Evolutionary conservation across 2,329 filamentous ascomycete species (phyloP), one percentile per base, ranked within the genome.

Genomic region (Oidium heveae): DNA sequence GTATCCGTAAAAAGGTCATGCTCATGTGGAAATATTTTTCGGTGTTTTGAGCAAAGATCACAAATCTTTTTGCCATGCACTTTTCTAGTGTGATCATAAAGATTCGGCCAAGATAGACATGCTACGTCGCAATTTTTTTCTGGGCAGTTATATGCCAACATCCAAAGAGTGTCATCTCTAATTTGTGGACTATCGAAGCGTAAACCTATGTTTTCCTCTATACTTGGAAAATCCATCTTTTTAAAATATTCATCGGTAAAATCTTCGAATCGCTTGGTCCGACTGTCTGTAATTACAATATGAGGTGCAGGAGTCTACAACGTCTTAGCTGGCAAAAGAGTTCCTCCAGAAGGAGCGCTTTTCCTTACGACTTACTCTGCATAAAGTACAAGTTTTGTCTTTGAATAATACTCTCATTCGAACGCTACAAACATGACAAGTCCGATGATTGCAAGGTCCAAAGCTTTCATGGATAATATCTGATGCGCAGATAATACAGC

Each of bases 401-500:
- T 95, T 96, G 70, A 96, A 98, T 47, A 98, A 71, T 0, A 89
- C 91, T 61, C 91, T 78, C 77, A 96, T 78, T 57, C 91, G 78
- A 61, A 98, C 70, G 10, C 87, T 82, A 67, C 91, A 98, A 59
- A 96, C 94, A 69, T 98, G 91, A 66, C 91, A 98, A 52, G 89
- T 95, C 56, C 85, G 77, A 69, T 98, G 91, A 67, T 95, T 96
- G 69, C 91, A 98, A 20, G 91, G 89, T 34, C 88, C 80, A 59
- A 98, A 79, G 10, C 88, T 84, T 62, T 86, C 80, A 70, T 96
- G 87, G 52, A 84, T 79, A 51, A 98, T 82, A 1, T 82, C 78
- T 59, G 88, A 94, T 55, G 91, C 89, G 68, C 91, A 98, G 64
- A 98, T 98, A 69, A 96, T 96, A 76, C 91, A 98, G 57, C 95